A percentile compares a stretch with the other conserved stretches of the same genome.
Evolutionary conservation across 345 rosid genomes (phyloP).

Genomic region (Salix caprea): DNA sequence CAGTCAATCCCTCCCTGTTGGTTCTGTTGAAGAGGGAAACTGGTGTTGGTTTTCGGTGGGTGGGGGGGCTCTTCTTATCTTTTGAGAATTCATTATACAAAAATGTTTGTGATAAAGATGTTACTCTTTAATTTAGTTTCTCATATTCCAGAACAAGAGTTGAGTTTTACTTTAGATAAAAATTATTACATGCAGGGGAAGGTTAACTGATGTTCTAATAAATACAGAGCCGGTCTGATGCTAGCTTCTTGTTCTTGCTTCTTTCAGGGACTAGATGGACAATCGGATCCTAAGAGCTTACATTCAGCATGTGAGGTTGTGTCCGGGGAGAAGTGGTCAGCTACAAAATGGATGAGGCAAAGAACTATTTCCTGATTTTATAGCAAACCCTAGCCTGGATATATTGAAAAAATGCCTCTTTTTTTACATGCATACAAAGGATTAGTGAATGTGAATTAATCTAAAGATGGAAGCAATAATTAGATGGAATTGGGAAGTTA

Average conservation of each 20-base stretch:
- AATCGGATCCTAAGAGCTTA: slow-evolving; percentile 80
- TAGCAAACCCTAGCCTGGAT: background rate
- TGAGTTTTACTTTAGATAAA: background rate
- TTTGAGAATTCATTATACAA: too few species aligned
- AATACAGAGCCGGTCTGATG: too few species aligned
- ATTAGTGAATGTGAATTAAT: slow-evolving; percentile 4
- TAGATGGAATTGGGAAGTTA: background rate
- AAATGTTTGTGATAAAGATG: too few species aligned
- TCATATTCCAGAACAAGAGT: too few species aligned
- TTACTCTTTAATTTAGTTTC: too few species aligned
- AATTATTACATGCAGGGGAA: background rate
- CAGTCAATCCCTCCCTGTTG: too few species aligned
- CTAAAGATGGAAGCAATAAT: background rate
- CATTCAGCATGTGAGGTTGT: slow-evolving; percentile 94
- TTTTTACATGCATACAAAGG: background rate
- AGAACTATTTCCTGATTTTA: slow-evolving; percentile 42
- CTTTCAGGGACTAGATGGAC: slow-evolving; percentile 80
- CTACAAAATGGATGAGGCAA: slow-evolving; percentile 99
- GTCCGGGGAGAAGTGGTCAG: slow-evolving; percentile 94
- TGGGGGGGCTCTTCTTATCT: too few species aligned
- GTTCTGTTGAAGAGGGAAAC: too few species aligned
- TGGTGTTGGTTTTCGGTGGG: too few species aligned
- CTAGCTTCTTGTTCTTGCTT: background rate
- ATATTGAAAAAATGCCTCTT: background rate
- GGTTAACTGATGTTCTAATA: background rate